A percentile compares a stretch with the other conserved stretches of the same genome.
Evolutionary conservation across 164 flowering plant genomes (phyloP).

Genomic region (Platanus orientalis): DNA sequence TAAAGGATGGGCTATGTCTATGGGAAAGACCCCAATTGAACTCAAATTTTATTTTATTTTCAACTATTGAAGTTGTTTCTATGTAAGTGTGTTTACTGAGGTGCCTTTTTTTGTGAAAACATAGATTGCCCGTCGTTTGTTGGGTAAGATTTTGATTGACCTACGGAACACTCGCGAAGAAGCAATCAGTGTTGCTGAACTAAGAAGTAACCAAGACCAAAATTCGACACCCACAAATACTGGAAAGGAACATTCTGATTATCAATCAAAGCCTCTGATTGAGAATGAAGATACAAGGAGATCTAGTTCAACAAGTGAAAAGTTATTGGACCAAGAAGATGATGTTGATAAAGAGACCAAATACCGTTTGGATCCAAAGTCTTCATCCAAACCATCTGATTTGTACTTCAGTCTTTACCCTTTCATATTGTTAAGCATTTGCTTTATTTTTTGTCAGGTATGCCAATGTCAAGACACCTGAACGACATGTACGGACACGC

Average conservation of each 20-base stretch:
- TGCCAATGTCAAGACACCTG: constrained; percentile 98
- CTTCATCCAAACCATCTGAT: constrained; percentile 9
- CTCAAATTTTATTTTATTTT: no score
- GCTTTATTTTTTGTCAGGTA: constrained; percentile 44
- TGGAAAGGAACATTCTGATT: constrained; percentile 52
- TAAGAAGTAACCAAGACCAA: constrained; percentile 62
- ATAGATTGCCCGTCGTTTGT: constrained; percentile 93
- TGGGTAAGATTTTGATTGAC: constrained; percentile 96
- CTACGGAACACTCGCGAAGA: constrained; percentile 94
- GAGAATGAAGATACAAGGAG: constrained; percentile 58
- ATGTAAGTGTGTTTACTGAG: neutral
- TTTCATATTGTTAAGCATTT: neutral
- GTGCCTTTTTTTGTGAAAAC: neutral
- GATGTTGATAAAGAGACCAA: constrained; percentile 93
- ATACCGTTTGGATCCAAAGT: constrained; percentile 98
- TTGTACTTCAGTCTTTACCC: constrained; percentile 1
- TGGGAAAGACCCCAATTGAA: no score
- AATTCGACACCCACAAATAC: constrained; percentile 19
- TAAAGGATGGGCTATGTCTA: no score
- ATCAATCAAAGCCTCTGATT: constrained; percentile 32
- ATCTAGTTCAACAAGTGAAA: constrained; percentile 63
- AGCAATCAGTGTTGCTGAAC: constrained; percentile 83
- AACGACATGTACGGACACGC: constrained; percentile 93
- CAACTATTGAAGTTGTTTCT: neutral
- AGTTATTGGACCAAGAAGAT: constrained; percentile 81